Evolutionary conservation across 208 protist genomes (phyloP), one percentile per base, ranked within the genome.

Genomic region (Crithidia acanthocephali): DNA sequence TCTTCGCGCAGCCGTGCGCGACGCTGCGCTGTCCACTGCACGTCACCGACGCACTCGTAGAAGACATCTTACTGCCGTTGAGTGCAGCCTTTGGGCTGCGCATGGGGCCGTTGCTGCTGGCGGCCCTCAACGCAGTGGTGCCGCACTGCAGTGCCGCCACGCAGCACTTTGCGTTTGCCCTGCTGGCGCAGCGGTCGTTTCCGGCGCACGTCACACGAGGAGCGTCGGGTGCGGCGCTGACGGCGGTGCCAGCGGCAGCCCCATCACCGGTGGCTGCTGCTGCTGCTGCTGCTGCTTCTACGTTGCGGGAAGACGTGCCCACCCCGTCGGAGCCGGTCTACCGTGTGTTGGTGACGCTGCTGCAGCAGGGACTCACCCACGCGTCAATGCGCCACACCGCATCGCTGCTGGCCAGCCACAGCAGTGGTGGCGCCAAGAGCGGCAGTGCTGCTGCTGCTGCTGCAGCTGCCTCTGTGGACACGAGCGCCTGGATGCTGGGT

Each of bases 1-100:
- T 90, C 50, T 45, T 91, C 20, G 86, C 86, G 1, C 85, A 92
- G 71, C 86, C 85, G 11, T 72, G 66, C 33, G 76, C 86, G 20
- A 87, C 85, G 45, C 71, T 95, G 70, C 79, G 76, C 20, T 84
- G 83, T 33, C 63, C 74, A 11, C 8, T 50, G 16, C 10, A 27
- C 6, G 68, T 83, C 8, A 79, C 74, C 35, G 75, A 83, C 28
- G 22, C 35, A 2, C 65, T 94, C 7, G 72, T 94, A 13, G 67
- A 80, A 37, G 40, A 73, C 84, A 51, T 74, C 11, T 35, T 86
- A 30, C 48, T 83, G 28, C 81, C 81, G 18, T 56, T 85, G 13
- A 79, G 84, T 35, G 76, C 73, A 0, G 67, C 79, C 37, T 81
- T 85, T 48, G 74, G 81, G 16, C 70, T 78, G 8, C 74, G 81